Conservation (phyloP, 441 rosid species). For the Manihot esculenta region DNA sequence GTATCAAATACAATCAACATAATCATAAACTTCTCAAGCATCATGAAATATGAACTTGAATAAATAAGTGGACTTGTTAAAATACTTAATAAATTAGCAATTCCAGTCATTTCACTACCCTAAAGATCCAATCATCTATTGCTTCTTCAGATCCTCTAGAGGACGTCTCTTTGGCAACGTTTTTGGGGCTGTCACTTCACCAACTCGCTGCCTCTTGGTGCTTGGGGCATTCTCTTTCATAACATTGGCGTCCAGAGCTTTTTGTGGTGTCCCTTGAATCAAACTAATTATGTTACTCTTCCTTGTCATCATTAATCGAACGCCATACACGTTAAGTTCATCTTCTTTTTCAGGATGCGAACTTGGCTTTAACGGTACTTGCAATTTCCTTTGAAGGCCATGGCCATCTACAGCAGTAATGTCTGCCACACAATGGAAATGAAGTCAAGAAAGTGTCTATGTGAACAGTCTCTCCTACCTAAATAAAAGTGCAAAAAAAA, state of each 20-base stretch:
- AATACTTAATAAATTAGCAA: no score
- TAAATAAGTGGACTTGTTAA: no score
- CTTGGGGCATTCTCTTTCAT: conserved; percentile 36
- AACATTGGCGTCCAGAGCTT: conserved; percentile 8
- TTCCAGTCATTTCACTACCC: neutral
- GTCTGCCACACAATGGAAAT: conserved; percentile 18
- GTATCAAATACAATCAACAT: no score
- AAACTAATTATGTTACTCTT: conserved; percentile 1
- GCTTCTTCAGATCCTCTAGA: conserved; percentile 26
- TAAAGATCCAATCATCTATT: neutral
- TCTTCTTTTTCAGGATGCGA: conserved; percentile 9
- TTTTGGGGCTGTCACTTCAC: conserved; percentile 27
- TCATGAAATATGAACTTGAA: no score
- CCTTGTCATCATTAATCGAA: conserved; percentile 11
- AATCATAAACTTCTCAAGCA: no score
- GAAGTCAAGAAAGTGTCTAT: neutral
- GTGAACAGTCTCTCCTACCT: neutral
- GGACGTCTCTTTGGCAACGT: conserved; percentile 30
- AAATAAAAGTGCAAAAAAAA: neutral
- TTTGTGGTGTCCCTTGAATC: conserved; percentile 23
- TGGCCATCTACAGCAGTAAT: conserved; percentile 18
- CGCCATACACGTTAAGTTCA: conserved; percentile 11
- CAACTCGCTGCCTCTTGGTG: conserved; percentile 20
- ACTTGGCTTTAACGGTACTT: conserved; percentile 4
- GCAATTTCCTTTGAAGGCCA: conserved; percentile 12